Conservation (phyloP, 2,329 filamentous ascomycete species). For the Fusarium succisae region DNA sequence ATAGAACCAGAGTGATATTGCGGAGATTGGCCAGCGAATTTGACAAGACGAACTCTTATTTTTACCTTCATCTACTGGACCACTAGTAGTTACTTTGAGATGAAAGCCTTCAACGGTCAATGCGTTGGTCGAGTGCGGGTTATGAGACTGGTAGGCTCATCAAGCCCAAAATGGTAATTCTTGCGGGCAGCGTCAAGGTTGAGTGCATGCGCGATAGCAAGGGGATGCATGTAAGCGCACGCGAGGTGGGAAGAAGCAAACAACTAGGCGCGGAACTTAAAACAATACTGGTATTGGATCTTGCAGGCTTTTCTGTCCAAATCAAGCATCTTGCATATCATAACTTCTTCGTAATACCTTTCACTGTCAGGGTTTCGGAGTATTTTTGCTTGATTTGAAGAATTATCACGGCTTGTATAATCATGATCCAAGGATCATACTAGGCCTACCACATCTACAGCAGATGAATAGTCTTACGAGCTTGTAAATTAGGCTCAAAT, state of each 20-base stretch:
- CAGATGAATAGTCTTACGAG: neutral
- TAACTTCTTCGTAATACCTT: neutral
- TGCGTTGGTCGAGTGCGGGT: neutral
- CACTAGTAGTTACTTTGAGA: neutral
- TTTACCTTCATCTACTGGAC: neutral
- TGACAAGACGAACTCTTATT: neutral
- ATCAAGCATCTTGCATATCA: neutral
- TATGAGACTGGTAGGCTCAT: neutral
- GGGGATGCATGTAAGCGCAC: constrained; percentile 22
- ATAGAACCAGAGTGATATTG: neutral
- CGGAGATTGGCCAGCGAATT: neutral
- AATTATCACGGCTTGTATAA: neutral
- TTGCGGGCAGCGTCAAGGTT: constrained; percentile 27
- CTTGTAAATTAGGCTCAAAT: neutral
- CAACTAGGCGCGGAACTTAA: neutral
- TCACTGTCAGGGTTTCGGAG: neutral
- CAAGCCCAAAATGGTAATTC: constrained; percentile 31
- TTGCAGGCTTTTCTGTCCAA: neutral
- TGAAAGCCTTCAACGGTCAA: neutral
- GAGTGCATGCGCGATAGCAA: constrained; percentile 3
- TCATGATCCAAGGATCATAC: too few species aligned
- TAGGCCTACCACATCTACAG: neutral
- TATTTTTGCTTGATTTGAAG: neutral
- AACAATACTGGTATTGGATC: neutral
- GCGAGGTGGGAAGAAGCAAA: constrained; percentile 1